These are phyloP conservation scores for Lomentospora prolificans DNA, from an alignment of 2,329 filamentous ascomycete species.

Conservation along the genomic window DNA sequence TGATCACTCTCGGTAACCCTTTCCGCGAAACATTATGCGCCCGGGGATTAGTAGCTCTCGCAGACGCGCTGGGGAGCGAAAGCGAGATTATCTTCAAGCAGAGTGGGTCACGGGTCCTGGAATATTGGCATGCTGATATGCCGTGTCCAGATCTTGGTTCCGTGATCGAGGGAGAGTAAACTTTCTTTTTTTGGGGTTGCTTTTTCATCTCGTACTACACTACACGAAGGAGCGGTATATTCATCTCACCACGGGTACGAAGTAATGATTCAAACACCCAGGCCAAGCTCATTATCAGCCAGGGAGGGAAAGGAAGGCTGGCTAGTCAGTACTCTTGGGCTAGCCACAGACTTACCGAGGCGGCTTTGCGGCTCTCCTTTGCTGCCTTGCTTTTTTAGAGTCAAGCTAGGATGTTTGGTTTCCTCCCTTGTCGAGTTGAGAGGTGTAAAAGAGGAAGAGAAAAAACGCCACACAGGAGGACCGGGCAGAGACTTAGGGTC, in stretches of 20 bases:
- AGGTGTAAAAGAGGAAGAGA: too few species aligned
- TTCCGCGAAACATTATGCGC: slow-evolving; percentile 1
- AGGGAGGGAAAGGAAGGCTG: too few species aligned
- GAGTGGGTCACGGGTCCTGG: not conserved
- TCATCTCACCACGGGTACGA: not conserved
- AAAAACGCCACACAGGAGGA: too few species aligned
- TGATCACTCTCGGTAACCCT: not conserved
- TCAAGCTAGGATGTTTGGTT: too few species aligned
- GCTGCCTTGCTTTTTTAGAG: too few species aligned
- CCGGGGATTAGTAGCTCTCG: too few species aligned
- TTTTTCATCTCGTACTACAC: too few species aligned
- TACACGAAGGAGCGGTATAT: not conserved
- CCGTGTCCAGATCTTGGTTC: not conserved
- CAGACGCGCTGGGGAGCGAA: not conserved
- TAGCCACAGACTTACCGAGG: too few species aligned
- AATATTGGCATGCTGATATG: not conserved
- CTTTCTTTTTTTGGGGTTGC: not conserved
- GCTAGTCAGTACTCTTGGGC: too few species aligned
- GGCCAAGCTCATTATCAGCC: not conserved
- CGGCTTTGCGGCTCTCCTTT: too few species aligned
- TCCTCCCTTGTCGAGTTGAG: too few species aligned
- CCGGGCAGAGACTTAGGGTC: too few species aligned
- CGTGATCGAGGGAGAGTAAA: not conserved
- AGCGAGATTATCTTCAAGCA: not conserved
- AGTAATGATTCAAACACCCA: not conserved